Percentiles rank a stretch among this genome's conserved stretches.
Conservation (phyloP, 805 yeast species). For the Wickerhamiella lipophila region DNA sequence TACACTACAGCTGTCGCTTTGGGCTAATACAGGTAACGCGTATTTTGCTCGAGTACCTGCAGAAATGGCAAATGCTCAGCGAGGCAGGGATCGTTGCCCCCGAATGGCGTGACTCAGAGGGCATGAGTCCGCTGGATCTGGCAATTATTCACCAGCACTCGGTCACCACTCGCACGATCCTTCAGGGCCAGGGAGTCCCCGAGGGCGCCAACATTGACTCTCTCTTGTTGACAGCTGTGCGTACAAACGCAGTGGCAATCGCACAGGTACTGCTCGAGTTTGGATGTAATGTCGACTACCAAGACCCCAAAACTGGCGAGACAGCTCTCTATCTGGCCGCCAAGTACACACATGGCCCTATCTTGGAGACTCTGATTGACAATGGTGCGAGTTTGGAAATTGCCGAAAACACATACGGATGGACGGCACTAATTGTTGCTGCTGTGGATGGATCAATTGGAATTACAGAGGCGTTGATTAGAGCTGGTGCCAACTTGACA, state of each 20-base stretch:
- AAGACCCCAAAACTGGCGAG: slow-evolving; percentile 44
- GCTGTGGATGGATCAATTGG: slow-evolving; percentile 68
- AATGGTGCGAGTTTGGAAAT: slow-evolving; percentile 62
- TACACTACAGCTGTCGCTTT: slow-evolving; percentile 81
- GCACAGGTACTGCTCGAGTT: slow-evolving; percentile 38
- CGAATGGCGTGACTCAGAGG: slow-evolving; percentile 48
- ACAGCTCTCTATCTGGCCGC: slow-evolving; percentile 76
- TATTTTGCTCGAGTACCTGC: slow-evolving; percentile 43
- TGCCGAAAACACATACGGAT: slow-evolving; percentile 67
- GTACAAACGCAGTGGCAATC: slow-evolving; percentile 49
- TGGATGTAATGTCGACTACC: slow-evolving; percentile 51
- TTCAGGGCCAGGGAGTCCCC: slow-evolving; percentile 30
- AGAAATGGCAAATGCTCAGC: slow-evolving; percentile 39
- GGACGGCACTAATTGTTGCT: slow-evolving; percentile 89
- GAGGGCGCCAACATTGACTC: slow-evolving; percentile 15
- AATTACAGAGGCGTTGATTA: slow-evolving; percentile 43
- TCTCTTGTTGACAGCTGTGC: slow-evolving; percentile 52
- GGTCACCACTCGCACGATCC: slow-evolving; percentile 48
- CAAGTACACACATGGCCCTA: slow-evolving; percentile 42
- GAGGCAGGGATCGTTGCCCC: slow-evolving; percentile 16
- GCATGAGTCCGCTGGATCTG: slow-evolving; percentile 67
- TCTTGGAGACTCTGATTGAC: slow-evolving; percentile 46
- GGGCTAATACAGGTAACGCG: slow-evolving; percentile 57
- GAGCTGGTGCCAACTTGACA: slow-evolving; percentile 41
- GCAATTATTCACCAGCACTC: slow-evolving; percentile 79